Evolutionary conservation across 139 green algal genomes (phyloP).

Genomic region (Micractinium conductrix): DNA sequence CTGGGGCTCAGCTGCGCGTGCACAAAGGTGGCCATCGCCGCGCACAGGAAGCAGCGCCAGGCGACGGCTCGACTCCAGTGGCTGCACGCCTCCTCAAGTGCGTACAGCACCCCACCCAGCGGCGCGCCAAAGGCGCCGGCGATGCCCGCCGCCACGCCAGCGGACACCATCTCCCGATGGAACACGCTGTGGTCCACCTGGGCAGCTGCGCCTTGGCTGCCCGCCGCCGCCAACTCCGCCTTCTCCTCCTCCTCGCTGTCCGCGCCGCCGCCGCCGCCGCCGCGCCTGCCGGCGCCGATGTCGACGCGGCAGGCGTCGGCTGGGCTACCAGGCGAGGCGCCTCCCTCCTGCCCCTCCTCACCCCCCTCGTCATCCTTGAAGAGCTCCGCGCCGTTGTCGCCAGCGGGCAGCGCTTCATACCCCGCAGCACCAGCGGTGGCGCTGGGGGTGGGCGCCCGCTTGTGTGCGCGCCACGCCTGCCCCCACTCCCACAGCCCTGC

Average conservation of each 20-base stretch:
- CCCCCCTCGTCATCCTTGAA: background rate
- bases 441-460: background rate
- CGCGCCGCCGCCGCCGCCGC: no score
- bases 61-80: conserved; percentile 78
- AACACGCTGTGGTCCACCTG: conserved; percentile 51
- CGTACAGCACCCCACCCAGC: conserved; percentile 90
- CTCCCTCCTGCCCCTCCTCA: background rate
- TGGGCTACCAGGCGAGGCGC: no score
- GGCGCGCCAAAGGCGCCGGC: conserved; percentile 84
- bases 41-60: conserved; percentile 84
- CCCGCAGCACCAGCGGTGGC: background rate
- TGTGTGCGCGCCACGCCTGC: background rate
- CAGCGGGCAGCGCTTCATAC: background rate
- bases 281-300: background rate
- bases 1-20: conserved; percentile 55
- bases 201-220: conserved; percentile 51
- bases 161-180: conserved; percentile 86
- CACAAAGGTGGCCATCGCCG: conserved; percentile 70
- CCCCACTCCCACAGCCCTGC: background rate
- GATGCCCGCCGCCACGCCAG: conserved; percentile 81
- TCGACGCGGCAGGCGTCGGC: background rate
- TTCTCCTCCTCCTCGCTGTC: background rate
- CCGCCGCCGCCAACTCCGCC: no score
- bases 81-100: conserved; percentile 84
- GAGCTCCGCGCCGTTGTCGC: no score